Conservation (phyloP, 2,329 filamentous ascomycete genomes). For the Aspergillus flavus region DNA sequence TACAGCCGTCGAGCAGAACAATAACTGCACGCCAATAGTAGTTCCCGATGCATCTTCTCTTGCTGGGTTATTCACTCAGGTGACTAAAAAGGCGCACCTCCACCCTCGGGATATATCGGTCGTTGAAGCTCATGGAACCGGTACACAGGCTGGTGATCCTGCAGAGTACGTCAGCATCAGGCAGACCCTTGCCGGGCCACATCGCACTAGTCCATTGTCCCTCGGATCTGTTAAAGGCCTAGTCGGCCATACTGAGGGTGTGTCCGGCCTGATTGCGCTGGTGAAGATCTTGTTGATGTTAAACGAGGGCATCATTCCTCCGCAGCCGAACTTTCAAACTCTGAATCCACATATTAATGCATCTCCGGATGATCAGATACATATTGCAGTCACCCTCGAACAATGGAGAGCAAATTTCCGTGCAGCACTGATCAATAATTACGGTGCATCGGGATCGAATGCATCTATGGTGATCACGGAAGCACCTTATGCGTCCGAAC, state of each 20-base stretch:
- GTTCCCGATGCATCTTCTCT: slow-evolving; percentile 28
- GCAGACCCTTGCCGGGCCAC: slow-evolving; percentile 22
- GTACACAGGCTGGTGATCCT: slow-evolving; percentile 35
- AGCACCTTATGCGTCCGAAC: slow-evolving; percentile 1
- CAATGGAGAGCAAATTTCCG: slow-evolving; percentile 20
- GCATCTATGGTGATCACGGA: slow-evolving; percentile 31
- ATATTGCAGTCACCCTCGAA: slow-evolving; percentile 14
- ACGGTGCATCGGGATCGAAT: slow-evolving; percentile 33
- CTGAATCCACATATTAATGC: slow-evolving; percentile 27
- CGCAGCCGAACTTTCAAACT: slow-evolving; percentile 28
- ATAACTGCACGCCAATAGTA: slow-evolving; percentile 28
- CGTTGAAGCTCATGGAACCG: slow-evolving; percentile 40
- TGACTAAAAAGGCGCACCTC: slow-evolving; percentile 25
- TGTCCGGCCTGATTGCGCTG: slow-evolving; percentile 35
- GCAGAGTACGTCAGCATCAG: slow-evolving; percentile 31
- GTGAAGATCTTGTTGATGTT: slow-evolving; percentile 37
- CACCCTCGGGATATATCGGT: slow-evolving; percentile 30
- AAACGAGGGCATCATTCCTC: slow-evolving; percentile 26
- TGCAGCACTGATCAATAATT: slow-evolving; percentile 33
- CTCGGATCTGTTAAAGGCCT: slow-evolving; percentile 38
- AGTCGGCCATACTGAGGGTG: slow-evolving; percentile 38
- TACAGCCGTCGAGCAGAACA: slow-evolving; percentile 37
- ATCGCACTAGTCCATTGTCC: slow-evolving; percentile 15
- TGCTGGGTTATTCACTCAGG: slow-evolving; percentile 32
- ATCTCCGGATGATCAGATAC: slow-evolving; percentile 17